A percentile compares a stretch with the other conserved stretches of the same genome.
phyloP scores from a whole-genome alignment of 805 yeast genomes.

The Hanseniaspora pseudoguilliermondii region DNA sequence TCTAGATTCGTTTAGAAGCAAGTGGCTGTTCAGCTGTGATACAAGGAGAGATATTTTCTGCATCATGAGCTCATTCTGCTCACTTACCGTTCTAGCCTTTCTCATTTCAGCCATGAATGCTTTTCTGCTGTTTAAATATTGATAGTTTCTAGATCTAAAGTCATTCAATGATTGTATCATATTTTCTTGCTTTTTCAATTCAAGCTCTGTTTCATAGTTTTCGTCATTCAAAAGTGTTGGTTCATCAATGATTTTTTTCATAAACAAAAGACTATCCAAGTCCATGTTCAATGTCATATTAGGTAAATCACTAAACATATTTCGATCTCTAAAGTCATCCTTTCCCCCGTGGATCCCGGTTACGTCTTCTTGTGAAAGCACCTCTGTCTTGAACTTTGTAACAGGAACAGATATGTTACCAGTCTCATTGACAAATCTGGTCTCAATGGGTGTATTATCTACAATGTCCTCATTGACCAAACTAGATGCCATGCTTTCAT shows the following conservation, averaged over 20 bases:
- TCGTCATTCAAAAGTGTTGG: slow-evolving; percentile 18
- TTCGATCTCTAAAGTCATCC: not conserved
- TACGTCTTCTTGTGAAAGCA: slow-evolving; percentile 14
- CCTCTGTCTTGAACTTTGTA: slow-evolving; percentile 17
- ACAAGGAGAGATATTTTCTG: slow-evolving; percentile 29
- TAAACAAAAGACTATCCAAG: slow-evolving; percentile 20
- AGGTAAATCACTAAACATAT: slow-evolving; percentile 11
- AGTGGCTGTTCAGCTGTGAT: slow-evolving; percentile 45
- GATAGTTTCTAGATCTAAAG: slow-evolving; percentile 16
- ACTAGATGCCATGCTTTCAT: not conserved
- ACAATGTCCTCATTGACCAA: not conserved
- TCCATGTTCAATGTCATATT: slow-evolving; percentile 14
- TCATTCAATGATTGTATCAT: slow-evolving; percentile 11
- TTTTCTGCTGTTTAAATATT: slow-evolving; percentile 23
- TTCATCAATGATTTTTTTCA: slow-evolving; percentile 20
- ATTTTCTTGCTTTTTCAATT: slow-evolving; percentile 14
- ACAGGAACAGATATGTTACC: slow-evolving; percentile 1
- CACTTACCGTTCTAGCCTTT: slow-evolving; percentile 18
- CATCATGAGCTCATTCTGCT: slow-evolving; percentile 20
- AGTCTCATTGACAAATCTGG: not conserved
- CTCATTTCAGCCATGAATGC: slow-evolving; percentile 41
- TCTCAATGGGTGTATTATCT: not conserved
- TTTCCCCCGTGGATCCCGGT: not conserved
- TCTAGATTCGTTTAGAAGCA: slow-evolving; percentile 18
- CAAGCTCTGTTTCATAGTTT: slow-evolving; percentile 9